Conservation (phyloP, 1,139 yeast species). For the Taphrina flavorubra region DNA sequence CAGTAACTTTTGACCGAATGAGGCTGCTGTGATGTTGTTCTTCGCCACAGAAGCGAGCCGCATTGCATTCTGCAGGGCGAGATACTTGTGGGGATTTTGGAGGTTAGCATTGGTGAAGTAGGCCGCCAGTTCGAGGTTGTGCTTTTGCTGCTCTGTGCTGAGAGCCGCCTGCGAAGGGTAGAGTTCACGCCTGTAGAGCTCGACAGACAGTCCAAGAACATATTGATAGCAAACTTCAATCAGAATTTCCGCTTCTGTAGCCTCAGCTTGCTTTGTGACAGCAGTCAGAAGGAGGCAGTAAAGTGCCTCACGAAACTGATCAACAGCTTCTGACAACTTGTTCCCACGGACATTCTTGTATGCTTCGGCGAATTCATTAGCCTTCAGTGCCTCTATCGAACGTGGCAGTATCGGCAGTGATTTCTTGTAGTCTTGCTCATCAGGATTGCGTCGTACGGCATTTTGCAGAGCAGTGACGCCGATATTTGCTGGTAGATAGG, state of each 20-base stretch:
- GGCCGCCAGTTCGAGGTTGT: slow-evolving; percentile 92
- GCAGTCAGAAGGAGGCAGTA: slow-evolving; percentile 75
- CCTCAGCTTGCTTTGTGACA: slow-evolving; percentile 76
- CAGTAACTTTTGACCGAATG: slow-evolving; percentile 84
- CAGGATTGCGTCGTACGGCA: slow-evolving; percentile 71
- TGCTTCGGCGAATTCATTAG: slow-evolving; percentile 70
- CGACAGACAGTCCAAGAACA: slow-evolving; percentile 88
- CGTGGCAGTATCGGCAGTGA: slow-evolving; percentile 76
- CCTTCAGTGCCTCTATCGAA: slow-evolving; percentile 55
- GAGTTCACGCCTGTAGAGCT: slow-evolving; percentile 80
- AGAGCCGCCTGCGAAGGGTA: slow-evolving; percentile 51
- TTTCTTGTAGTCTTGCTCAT: slow-evolving; percentile 53
- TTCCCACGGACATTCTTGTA: slow-evolving; percentile 83
- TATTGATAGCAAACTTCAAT: slow-evolving; percentile 83
- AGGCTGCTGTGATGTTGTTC: slow-evolving; percentile 85
- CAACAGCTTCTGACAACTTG: slow-evolving; percentile 79
- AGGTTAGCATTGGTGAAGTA: slow-evolving; percentile 87
- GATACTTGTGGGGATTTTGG: slow-evolving; percentile 79
- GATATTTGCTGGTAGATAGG: slow-evolving; percentile 74
- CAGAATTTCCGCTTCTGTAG: slow-evolving; percentile 66
- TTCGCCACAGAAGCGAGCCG: slow-evolving; percentile 85
- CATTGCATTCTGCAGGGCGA: slow-evolving; percentile 95
- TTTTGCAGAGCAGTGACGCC: slow-evolving; percentile 73
- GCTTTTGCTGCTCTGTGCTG: slow-evolving; percentile 65
- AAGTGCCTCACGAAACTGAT: slow-evolving; percentile 75